These are phyloP conservation scores for Gnomoniopsis sp. DNA, from an alignment of 2,329 filamentous ascomycete species.

Conservation along the genomic window DNA sequence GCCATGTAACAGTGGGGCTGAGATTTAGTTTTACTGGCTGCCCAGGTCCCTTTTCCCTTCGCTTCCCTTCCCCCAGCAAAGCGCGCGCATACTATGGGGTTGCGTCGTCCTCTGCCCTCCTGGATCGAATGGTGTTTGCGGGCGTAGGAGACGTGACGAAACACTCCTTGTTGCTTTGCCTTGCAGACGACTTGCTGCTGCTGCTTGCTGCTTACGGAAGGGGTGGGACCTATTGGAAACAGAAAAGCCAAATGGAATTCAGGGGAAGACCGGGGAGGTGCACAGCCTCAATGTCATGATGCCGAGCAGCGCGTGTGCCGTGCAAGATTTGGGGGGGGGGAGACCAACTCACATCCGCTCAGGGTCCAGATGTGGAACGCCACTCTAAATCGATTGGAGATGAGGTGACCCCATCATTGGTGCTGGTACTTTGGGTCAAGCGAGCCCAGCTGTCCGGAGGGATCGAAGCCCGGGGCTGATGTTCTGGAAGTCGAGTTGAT, in stretches of 20 bases:
- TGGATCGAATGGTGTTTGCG: neutral
- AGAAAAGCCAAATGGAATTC: slow-evolving; percentile 7
- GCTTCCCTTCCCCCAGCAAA: neutral
- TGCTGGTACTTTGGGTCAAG: neutral
- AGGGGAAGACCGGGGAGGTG: slow-evolving; percentile 10
- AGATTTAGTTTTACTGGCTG: slow-evolving; percentile 1
- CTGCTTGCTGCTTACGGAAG: neutral
- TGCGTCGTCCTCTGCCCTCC: too few relatives aligned
- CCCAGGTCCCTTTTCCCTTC: neutral
- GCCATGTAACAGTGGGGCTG: slow-evolving; percentile 11
- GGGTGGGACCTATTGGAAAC: slow-evolving; percentile 4
- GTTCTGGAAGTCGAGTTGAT: neutral
- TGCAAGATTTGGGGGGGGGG: neutral
- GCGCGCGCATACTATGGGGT: neutral
- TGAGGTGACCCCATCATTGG: neutral
- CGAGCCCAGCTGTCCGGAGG: neutral
- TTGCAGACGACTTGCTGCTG: neutral
- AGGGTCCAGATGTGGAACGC: neutral
- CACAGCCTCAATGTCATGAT: slow-evolving; percentile 16
- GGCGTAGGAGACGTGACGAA: neutral
- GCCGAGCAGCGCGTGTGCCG: neutral
- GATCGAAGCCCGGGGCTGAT: neutral
- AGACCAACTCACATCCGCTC: neutral
- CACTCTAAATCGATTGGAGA: neutral
- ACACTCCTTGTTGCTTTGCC: too few relatives aligned